Evolutionary conservation across 2,329 filamentous ascomycete genomes (phyloP), one percentile per base, ranked within the genome.

Genomic region (Hypomyces rosellus): DNA sequence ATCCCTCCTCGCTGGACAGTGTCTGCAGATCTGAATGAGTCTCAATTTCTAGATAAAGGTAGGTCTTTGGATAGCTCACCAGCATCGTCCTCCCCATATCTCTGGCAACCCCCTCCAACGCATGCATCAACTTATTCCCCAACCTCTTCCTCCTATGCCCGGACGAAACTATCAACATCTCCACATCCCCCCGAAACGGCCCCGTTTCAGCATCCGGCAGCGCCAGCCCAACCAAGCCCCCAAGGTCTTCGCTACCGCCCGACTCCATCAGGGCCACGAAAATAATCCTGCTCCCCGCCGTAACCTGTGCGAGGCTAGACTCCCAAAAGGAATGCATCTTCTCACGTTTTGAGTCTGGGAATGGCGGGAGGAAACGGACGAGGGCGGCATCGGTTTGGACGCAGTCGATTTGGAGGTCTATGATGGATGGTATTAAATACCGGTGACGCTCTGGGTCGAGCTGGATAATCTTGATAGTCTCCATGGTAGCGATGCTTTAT

Each of bases 281-380:
- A 13, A 36, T 48, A 25, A 55, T 46, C 20, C 53, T 22, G 13
- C 38, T 45, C 2, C 53, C 51, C 5, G 38, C 36, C 1, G 42
- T 11, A 7, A 46, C 34, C n/a, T 55, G 47, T 1, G 38, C 45
- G 8, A 46, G 1, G 9, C 45, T 51, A 13, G 50, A 45, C 15
- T 47, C 36, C 53, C 53, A 55, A n/a, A 55, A 55, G 5, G 7
- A 7, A 15, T 25, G 20, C 51, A 55, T 51, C 12, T 47, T 48
- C 4, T 37, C 25, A 4, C 41, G 42, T 45, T 55, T 53, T 16
- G 42, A 45, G 6, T 37, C 12, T 4, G 45, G 46, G 16, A 55
- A 55, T n/a, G 53, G 53, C 20, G 53, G 51, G 25, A 50, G 51
- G 53, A 53, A 55, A 16, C 53, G 51, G 4, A 55, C 44, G 16